A percentile compares a stretch with the other conserved stretches of the same genome.
Conservation (phyloP, 1,139 yeast species). For the Protomyces inouyei region DNA sequence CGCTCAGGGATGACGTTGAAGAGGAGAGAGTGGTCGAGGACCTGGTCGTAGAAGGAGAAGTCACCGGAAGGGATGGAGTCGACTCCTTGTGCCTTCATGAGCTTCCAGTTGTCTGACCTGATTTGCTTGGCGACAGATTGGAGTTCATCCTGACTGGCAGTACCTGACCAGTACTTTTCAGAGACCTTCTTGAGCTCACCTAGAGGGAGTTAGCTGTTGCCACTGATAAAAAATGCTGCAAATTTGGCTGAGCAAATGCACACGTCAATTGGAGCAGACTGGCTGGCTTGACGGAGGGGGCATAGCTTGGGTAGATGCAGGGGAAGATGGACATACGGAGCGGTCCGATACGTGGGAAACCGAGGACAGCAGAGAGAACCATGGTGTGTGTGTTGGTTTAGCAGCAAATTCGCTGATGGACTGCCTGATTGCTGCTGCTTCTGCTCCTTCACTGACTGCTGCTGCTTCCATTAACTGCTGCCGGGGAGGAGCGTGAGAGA, state of each 20-base stretch:
- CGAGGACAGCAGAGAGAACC: constrained; percentile 31
- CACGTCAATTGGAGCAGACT: neutral
- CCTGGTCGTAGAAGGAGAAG: constrained; percentile 97
- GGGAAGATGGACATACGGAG: neutral
- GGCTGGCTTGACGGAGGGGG: neutral
- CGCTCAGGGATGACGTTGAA: constrained; percentile 96
- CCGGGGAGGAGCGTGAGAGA: neutral
- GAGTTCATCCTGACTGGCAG: constrained; percentile 79
- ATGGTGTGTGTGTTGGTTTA: constrained; percentile 12
- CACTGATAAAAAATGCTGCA: neutral
- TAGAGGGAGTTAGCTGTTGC: neutral
- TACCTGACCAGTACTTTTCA: constrained; percentile 98
- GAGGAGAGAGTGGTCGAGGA: constrained; percentile 82
- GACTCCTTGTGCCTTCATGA: constrained; percentile 95
- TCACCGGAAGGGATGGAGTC: constrained; percentile 96
- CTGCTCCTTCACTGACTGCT: too few relatives aligned
- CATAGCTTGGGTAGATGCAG: neutral
- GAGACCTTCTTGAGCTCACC: constrained; percentile 47
- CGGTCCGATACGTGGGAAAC: constrained; percentile 31
- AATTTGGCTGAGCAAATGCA: neutral
- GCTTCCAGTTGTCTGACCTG: constrained; percentile 95
- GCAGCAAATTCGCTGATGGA: neutral
- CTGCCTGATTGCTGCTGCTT: too few relatives aligned
- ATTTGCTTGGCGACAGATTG: constrained; percentile 89
- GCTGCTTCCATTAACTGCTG: neutral